phyloP scores from a whole-genome alignment of 169 alveolate species.

The Eimeria falciformis region DNA sequence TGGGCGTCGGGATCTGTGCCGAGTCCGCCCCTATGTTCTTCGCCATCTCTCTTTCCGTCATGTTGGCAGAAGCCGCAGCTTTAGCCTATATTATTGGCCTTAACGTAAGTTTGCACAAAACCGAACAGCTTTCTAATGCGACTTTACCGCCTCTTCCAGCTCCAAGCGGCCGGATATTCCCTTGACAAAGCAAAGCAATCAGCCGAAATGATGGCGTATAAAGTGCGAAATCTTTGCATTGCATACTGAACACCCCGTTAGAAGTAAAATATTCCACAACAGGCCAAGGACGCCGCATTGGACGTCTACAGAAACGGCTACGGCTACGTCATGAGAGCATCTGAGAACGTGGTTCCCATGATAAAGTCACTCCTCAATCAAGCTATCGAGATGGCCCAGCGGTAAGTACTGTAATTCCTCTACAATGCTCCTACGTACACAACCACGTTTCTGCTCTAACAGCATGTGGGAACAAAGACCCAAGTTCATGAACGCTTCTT shows the following conservation, averaged over 20 bases:
- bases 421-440: not conserved
- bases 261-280: not conserved
- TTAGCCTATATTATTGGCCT: slow-evolving; percentile 12
- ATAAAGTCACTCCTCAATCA: not conserved
- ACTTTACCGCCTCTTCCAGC: slow-evolving; percentile 12
- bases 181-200: slow-evolving; percentile 31
- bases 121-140: not conserved
- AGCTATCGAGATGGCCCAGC: slow-evolving; percentile 38
- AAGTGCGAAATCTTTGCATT: not conserved
- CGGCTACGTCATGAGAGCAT: slow-evolving; percentile 52
- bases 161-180: slow-evolving; percentile 61
- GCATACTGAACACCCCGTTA: not conserved
- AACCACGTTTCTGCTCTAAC: not conserved
- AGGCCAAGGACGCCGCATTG: slow-evolving; percentile 9
- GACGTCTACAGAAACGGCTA: slow-evolving; percentile 62
- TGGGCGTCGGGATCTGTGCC: slow-evolving; percentile 67
- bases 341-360: slow-evolving; percentile 24
- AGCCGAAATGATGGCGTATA: slow-evolving; percentile 14
- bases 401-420: not conserved
- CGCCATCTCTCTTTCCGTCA: slow-evolving; percentile 45
- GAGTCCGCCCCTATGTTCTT: slow-evolving; percentile 64
- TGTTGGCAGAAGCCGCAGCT: slow-evolving; percentile 67
- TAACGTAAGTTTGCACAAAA: not conserved
- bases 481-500: slow-evolving; percentile 58
- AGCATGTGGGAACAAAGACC: slow-evolving; percentile 68